Conservation (phyloP, 208 protist species). For the Crithidia mellificae region DNA sequence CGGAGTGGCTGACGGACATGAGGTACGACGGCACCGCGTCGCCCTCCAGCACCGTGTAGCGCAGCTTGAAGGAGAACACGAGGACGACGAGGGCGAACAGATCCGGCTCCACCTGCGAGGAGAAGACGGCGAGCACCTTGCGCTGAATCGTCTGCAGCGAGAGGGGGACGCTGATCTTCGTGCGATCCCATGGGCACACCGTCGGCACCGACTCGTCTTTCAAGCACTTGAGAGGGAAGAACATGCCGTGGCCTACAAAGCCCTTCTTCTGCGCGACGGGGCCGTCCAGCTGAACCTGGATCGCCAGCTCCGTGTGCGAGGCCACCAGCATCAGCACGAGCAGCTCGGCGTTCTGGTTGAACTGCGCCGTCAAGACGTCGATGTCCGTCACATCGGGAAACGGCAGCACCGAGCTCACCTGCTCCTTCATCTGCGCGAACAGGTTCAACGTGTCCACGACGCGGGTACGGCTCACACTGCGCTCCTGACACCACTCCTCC, state of each 20-base stretch:
- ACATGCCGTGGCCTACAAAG: slow-evolving; percentile 64
- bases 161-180: slow-evolving; percentile 65
- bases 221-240: slow-evolving; percentile 61
- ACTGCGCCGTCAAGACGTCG: slow-evolving; percentile 60
- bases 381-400: slow-evolving; percentile 70
- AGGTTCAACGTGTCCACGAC: slow-evolving; percentile 65
- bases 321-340: slow-evolving; percentile 56
- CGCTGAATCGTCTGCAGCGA: slow-evolving; percentile 62
- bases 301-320: slow-evolving; percentile 63
- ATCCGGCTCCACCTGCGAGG: slow-evolving; percentile 53
- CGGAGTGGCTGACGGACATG: slow-evolving; percentile 50
- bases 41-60: slow-evolving; percentile 36
- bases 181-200: slow-evolving; percentile 58
- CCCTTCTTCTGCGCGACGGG: slow-evolving; percentile 46
- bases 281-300: slow-evolving; percentile 62
- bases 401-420: slow-evolving; percentile 57
- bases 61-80: slow-evolving; percentile 51
- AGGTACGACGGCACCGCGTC: slow-evolving; percentile 20
- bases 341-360: slow-evolving; percentile 44
- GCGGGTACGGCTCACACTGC: slow-evolving; percentile 64
- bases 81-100: slow-evolving; percentile 71
- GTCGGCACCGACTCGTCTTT: slow-evolving; percentile 66
- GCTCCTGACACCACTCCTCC: slow-evolving; percentile 70
- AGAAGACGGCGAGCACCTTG: slow-evolving; percentile 62
- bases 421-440: slow-evolving; percentile 72